phyloP scores from a whole-genome alignment of 2,329 filamentous ascomycete species.

The Periconia sp. region DNA sequence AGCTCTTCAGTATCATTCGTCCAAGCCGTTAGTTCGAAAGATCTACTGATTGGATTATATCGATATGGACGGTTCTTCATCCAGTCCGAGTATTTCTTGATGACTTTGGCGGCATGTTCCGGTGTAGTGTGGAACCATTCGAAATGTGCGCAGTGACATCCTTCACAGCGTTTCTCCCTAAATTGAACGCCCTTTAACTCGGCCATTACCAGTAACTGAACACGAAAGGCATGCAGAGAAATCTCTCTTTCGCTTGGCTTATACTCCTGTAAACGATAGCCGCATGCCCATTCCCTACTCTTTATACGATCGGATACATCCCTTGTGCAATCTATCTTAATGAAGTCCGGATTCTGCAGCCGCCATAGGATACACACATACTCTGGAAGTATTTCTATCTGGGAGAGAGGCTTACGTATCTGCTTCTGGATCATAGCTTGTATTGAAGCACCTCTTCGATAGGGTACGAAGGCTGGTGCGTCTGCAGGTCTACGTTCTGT shows the following conservation, averaged over 20 bases:
- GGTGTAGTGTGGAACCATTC: constrained; percentile 6
- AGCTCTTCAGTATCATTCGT: constrained; percentile 3
- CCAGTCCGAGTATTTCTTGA: constrained; percentile 10
- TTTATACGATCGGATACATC: constrained; percentile 3
- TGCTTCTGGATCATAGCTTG: background rate
- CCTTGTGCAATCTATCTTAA: constrained; percentile 1
- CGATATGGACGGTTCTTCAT: constrained; percentile 7
- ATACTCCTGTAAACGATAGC: constrained; percentile 7
- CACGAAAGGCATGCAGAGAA: constrained; percentile 4
- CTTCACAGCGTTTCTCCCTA: constrained; percentile 2
- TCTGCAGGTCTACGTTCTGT: constrained; percentile 3
- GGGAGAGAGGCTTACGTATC: constrained; percentile 1
- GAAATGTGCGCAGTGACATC: constrained; percentile 3
- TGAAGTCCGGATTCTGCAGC: constrained; percentile 4
- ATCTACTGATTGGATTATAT: background rate
- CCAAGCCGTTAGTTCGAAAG: constrained; percentile 1
- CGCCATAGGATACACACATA: constrained; percentile 5
- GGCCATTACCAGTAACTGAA: constrained; percentile 3
- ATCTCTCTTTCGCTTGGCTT: constrained; percentile 4
- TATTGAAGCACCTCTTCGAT: background rate
- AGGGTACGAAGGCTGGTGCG: constrained; percentile 1
- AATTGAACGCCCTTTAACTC: constrained; percentile 6
- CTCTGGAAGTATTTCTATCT: background rate
- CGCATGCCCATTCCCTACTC: constrained; percentile 3
- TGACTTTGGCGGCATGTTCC: constrained; percentile 10